Base-by-base conservation (phyloP, 1,284 basidiomycete species). In the Retiboletus flavoniger region DNA sequence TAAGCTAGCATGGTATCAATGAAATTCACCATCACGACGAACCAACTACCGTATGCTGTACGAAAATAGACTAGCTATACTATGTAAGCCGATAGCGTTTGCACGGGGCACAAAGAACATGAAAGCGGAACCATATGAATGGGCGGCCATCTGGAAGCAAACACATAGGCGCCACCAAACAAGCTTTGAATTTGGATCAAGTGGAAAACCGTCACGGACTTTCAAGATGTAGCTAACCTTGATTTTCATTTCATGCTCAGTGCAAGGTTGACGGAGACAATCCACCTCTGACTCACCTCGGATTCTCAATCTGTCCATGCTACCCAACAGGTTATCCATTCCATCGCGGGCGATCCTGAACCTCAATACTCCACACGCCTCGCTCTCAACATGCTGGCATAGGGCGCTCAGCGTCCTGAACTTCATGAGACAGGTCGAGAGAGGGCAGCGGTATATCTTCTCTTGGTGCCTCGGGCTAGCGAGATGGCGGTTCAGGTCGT, bases 351-450 rank as follows among this genome's bases (percentile, higher is more conserved):
- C 76, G 4, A 57, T 62, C 58, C 48, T 68, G 55, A 81, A 81
- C 64, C 64, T 78, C 21, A 65, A 57, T 29, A 83, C 72, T 0
- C 78, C 79, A 61, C 81, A 84, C 13, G 57, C 68, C 63, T 77
- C 77, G 60, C 81, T 84, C 70, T 83, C 81, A 13, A 84, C 73
- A 56, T 84, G 81, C 63, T 80, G 77, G 46, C 75, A 78, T 44
- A 84, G 60, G 3, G 59, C 78, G 51, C 80, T 82, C 14, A 84
- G 66, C 3, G 76, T 70, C n/a, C 47, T 61, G 59, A 81, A 83
- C n/a, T 59, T 62, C 32, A 49, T 28, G 8, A 50, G 51, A 58
- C 81, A 84, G 7, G 62, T 66, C 6, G 35, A 54, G 21, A 72
- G 63, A 2, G 75, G 78, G 60, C 76, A 85, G 28, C 71, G 62